Percentiles rank a stretch among this genome's conserved stretches.
These are phyloP conservation scores for Tanacetum coccineum DNA, from an alignment of 129 eudicot genomes.

Conservation along the genomic window DNA sequence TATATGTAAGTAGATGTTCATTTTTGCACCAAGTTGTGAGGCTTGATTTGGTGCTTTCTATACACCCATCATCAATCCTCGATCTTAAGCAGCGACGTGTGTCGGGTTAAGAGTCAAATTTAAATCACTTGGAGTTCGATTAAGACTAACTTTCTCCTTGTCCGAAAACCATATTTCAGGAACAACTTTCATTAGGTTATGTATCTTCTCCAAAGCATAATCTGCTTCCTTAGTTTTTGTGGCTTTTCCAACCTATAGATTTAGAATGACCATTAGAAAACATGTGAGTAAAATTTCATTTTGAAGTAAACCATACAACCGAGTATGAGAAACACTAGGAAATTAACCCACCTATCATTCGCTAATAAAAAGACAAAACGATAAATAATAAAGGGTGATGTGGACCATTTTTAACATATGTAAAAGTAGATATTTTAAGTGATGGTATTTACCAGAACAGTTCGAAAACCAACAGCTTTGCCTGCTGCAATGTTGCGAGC, in stretches of 20 bases:
- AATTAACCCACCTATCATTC: too few relatives aligned
- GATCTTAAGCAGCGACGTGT: conserved; percentile 45
- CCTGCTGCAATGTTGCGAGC: conserved; percentile 71
- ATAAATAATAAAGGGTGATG: too few relatives aligned
- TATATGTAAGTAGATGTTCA: conserved; percentile 11
- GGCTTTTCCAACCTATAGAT: conserved; percentile 65
- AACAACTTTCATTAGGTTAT: conserved; percentile 49
- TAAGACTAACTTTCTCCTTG: conserved; percentile 22
- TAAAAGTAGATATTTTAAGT: neutral
- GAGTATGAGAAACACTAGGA: too few relatives aligned
- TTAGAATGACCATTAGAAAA: neutral
- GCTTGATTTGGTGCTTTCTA: neutral
- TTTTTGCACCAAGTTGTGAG: neutral
- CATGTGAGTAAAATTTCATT: neutral
- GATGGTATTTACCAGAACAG: conserved; percentile 58
- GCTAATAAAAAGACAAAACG: too few relatives aligned
- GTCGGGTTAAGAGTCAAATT: conserved; percentile 45
- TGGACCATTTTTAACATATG: neutral
- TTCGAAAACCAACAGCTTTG: conserved; percentile 68
- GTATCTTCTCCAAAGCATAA: conserved; percentile 60
- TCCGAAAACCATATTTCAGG: conserved; percentile 68
- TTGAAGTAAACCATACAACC: too few relatives aligned
- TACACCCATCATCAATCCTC: conserved; percentile 5
- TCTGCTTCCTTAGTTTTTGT: conserved; percentile 62
- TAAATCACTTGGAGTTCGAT: conserved; percentile 44